Base-by-base conservation (phyloP, 1,139 yeast species). In the Yamadazyma pseudoaaseri region DNA sequence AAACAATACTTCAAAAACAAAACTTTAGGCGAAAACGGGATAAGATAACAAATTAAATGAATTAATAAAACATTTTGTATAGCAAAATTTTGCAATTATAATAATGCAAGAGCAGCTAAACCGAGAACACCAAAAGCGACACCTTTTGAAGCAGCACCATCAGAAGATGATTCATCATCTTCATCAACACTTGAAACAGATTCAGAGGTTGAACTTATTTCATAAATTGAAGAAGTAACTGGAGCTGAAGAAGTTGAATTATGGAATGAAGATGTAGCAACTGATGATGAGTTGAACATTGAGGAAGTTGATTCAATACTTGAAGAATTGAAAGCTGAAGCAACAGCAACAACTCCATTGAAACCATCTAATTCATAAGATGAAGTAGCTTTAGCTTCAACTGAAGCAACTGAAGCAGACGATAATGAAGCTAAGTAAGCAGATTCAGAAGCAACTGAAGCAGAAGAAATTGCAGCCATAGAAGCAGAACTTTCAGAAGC, bases 271-370 rank as follows among this genome's bases (percentile, higher is more conserved):
- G 46, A 24, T 22, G 42, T 26, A 5, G 15, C 29, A 16, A 29
- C 25, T 17, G 34, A 30, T 7, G 41, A 35, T 11, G 38, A 30
- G 39, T 36, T 26, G 44, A 23, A 29, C 44, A 24, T 33, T 33
- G 28, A 31, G 21, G 37, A 25, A 21, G 45, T 33, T 6, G 31
- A 29, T 3, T 18, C 14, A 15, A 6, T 11, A 16, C 31, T 23
- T 17, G 50, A 28, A 14, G 48, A 29, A 41, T 48, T 44, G 44
- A 56, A 39, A 27, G 56, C 47, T 7, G 73, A 67, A 35, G 76
- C 76, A 34, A 70, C 70, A 20, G 77, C 74, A 33, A 69, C 48
- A 29, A 72, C 60, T 38, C 79, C 76, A 38, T 60, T 57, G 41
- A 69, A 68, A 27, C 60, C 66, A 32, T 58, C 52, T 41, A 70